Percentiles rank a stretch among this genome's conserved stretches.
Conservation (phyloP, 1,139 yeast genomes). For the Insectozyma bohioensis region DNA sequence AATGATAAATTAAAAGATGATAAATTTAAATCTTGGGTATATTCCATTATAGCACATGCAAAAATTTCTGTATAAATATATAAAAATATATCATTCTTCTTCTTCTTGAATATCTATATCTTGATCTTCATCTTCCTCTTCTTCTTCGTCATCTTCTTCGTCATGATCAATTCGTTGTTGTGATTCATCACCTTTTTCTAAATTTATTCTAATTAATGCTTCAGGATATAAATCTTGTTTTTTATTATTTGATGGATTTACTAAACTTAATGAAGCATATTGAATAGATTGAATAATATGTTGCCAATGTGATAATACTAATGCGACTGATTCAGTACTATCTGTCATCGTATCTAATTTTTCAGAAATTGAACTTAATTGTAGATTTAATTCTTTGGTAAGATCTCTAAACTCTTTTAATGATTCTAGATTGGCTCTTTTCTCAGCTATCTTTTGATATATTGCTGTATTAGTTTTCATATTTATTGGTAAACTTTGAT, state of each 20-base stretch:
- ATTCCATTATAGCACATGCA: conserved; percentile 22
- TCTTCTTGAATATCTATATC: conserved; percentile 3
- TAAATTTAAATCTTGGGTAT: conserved; percentile 28
- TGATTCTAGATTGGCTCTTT: conserved; percentile 52
- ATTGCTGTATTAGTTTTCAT: conserved; percentile 10
- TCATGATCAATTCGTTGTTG: conserved; percentile 6
- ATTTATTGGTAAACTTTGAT: not conserved
- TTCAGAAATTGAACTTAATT: conserved; percentile 49
- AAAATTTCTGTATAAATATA: conserved; percentile 8
- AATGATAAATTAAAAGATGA: conserved; percentile 16
- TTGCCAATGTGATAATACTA: conserved; percentile 67
- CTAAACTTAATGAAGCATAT: conserved; percentile 62
- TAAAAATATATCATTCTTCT: not conserved
- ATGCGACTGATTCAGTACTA: conserved; percentile 58
- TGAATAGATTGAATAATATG: conserved; percentile 65
- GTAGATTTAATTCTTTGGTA: conserved; percentile 46
- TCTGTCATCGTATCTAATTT: conserved; percentile 51
- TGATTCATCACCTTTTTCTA: conserved; percentile 18
- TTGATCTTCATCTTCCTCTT: conserved; percentile 2
- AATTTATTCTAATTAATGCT: conserved; percentile 64
- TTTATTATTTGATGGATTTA: conserved; percentile 44
- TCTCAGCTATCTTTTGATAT: conserved; percentile 42
- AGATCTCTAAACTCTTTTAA: conserved; percentile 50
- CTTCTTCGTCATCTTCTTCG: conserved; percentile 9
- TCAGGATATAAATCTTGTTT: conserved; percentile 50